Evolutionary conservation across 2,329 filamentous ascomycete species (phyloP).

Genomic region (Waltergamsia citrina): DNA sequence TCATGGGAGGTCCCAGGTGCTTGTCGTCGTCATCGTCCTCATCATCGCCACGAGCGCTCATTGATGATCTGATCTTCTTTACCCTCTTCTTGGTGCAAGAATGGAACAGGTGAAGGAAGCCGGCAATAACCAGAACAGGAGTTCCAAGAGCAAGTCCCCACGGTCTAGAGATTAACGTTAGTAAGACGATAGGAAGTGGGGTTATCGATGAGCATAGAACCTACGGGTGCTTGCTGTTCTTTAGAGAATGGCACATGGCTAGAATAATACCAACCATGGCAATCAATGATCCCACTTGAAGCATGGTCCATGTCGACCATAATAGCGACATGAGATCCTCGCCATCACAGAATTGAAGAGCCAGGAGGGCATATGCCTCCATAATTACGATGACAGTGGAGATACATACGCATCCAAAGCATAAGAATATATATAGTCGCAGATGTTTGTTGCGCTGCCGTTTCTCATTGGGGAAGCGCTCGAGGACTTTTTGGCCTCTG

Average conservation of each 20-base stretch:
- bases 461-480: conserved; percentile 21
- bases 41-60: no score
- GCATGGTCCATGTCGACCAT: conserved; percentile 53
- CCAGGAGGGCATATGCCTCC: conserved; percentile 43
- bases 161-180: conserved; percentile 19
- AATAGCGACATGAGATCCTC: conserved; percentile 51
- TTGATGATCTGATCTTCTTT: conserved; percentile 13
- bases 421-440: conserved; percentile 31
- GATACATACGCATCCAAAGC: conserved; percentile 30
- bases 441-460: conserved; percentile 23
- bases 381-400: conserved; percentile 37
- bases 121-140: conserved; percentile 49
- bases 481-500: conserved; percentile 26
- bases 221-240: conserved; percentile 41
- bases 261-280: conserved; percentile 49
- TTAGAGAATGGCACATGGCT: conserved; percentile 38
- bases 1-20: conserved; percentile 24
- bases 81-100: conserved; percentile 25
- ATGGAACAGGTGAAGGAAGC: conserved; percentile 38
- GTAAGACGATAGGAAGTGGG: not conserved
- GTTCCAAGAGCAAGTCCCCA: conserved; percentile 53
- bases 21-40: conserved; percentile 13
- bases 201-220: conserved; percentile 12
- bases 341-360: conserved; percentile 49
- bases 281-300: conserved; percentile 48